Evolutionary conservation across 2,329 filamentous ascomycete genomes (phyloP), one percentile per base, ranked within the genome.

Genomic region (Fusarium proliferatum): DNA sequence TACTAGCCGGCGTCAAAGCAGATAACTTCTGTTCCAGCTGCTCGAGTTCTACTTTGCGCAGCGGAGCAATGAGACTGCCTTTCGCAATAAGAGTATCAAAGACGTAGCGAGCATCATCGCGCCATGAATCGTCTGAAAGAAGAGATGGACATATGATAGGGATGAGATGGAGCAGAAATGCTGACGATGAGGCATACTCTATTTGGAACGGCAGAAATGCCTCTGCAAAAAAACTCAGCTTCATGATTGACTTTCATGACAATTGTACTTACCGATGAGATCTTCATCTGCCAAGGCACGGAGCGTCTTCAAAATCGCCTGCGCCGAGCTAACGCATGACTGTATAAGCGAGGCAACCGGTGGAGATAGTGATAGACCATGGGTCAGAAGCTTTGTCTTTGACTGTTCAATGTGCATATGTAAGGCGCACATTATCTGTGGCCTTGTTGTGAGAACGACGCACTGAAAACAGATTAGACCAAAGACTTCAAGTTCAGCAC

Each of bases 171-270:
- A 84, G 78, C 3, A 84, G 77, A 41, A 84, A 84, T 0, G 82
- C 81, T 4, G 83, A 84, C 1, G 83, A 84, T 12, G 81, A 84
- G 10, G 83, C 82, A 42, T 83, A 82, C 64, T 84, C 83, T 16
- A 84, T 79, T 48, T 84, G 82, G 17, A 84, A 84, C 0, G 83
- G 83, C 4, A 84, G 30, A 16, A 84, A 84, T 4, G 82, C 80
- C 45, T 78, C 76, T 52, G 5, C 5, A 10, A 1, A 17, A 2
- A 0, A 5, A 4, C 21, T 71, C n/a, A 67, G 41, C 28, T 13
- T 13, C 1, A 23, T 3, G 1, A 1, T 19, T 10, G 2, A 13
- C 5, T 1, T 11, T 4, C 2, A 7, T 0, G 0, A 3, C 5
- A 6, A 12, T 17, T 0, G 2, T 17, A 13, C 71, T 34, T 61